Evolutionary conservation across 2,329 filamentous ascomycete species (phyloP).

Genomic region (Fusarium sp.): DNA sequence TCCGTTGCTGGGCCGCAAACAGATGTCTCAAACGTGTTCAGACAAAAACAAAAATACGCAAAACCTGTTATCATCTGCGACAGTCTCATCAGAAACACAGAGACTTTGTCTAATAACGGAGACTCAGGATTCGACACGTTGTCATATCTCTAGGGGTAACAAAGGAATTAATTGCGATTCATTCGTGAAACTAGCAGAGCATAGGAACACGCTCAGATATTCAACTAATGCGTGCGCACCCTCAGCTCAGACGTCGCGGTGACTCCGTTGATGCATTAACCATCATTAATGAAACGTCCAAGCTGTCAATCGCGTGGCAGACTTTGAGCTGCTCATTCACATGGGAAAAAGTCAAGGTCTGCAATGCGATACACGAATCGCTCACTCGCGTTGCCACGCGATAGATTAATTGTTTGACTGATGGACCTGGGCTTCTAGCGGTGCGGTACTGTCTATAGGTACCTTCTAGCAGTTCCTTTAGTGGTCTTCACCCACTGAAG

Average conservation of each 20-base stretch:
- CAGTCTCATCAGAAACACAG: conserved; percentile 13
- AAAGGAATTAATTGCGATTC: conserved; percentile 12
- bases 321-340: not conserved
- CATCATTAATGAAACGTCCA: conserved; percentile 27
- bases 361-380: conserved; percentile 19
- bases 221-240: not conserved
- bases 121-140: not conserved
- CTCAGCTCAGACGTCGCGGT: conserved; percentile 15
- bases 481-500: not conserved
- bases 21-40: conserved; percentile 5
- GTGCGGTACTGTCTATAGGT: too few relatives aligned
- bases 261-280: conserved; percentile 20
- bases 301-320: conserved; percentile 41
- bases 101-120: conserved; percentile 12
- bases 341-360: conserved; percentile 4
- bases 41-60: not conserved
- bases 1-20: conserved; percentile 18
- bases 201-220: not conserved
- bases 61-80: conserved; percentile 16
- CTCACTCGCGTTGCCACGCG: conserved; percentile 16
- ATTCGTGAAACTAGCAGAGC: conserved; percentile 16
- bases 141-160: conserved; percentile 3
- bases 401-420: not conserved
- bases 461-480: not conserved
- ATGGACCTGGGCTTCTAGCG: not conserved